Percentiles rank a stretch among this genome's conserved stretches.
These are phyloP conservation scores for Acanthamoeba sp. DNA, from an alignment of 208 protist species.

Conservation along the genomic window DNA sequence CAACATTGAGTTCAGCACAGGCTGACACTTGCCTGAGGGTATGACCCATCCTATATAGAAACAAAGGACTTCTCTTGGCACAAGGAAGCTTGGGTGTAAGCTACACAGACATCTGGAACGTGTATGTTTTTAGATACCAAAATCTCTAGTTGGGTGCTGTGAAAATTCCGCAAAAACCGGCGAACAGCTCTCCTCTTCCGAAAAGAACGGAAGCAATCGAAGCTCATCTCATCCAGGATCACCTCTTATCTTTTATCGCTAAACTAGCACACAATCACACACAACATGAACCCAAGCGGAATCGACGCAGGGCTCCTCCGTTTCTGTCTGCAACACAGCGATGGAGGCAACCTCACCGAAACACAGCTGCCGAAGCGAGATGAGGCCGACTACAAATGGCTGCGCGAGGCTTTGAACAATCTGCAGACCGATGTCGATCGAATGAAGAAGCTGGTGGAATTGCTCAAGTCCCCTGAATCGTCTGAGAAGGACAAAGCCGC, in stretches of 20 bases:
- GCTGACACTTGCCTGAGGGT: too few species aligned
- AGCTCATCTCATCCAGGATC: too few species aligned
- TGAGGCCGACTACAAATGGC: constrained; percentile 23
- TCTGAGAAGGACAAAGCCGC: neutral
- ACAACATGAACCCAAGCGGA: neutral
- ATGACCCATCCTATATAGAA: too few species aligned
- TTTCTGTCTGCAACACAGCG: constrained; percentile 35
- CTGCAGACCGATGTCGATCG: constrained; percentile 25
- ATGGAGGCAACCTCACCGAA: neutral
- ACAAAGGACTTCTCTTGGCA: too few species aligned
- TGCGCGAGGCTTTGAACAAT: neutral
- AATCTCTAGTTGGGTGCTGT: too few species aligned
- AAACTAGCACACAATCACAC: neutral
- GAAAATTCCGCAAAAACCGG: too few species aligned
- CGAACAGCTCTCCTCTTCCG: too few species aligned
- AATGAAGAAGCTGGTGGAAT: constrained; percentile 20
- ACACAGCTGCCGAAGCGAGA: neutral
- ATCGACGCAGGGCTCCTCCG: neutral
- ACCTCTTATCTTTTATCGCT: neutral
- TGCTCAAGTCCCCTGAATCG: neutral
- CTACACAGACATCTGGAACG: too few species aligned
- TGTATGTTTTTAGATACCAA: too few species aligned
- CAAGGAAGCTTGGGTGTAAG: too few species aligned
- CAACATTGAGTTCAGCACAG: too few species aligned
- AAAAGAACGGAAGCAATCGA: too few species aligned